These are phyloP conservation scores for Plenodomus tracheiphilus DNA, from an alignment of 2,329 filamentous ascomycete species.

Conservation along the genomic window DNA sequence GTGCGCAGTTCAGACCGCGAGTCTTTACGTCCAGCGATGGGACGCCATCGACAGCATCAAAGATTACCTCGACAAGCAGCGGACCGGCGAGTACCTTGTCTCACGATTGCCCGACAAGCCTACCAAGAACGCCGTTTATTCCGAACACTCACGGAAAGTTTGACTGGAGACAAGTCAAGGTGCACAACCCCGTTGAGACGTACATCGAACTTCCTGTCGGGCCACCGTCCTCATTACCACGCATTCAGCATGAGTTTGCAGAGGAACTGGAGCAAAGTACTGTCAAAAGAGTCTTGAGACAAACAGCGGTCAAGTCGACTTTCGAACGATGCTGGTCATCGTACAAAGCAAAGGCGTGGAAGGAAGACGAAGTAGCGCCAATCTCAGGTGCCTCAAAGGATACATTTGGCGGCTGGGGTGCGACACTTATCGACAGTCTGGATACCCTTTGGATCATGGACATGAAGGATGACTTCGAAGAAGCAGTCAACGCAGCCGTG, in stretches of 20 bases:
- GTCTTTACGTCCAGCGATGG: not conserved
- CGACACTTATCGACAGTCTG: constrained; percentile 49
- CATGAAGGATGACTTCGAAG: constrained; percentile 49
- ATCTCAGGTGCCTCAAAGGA: constrained; percentile 43
- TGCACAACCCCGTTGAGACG: constrained; percentile 13
- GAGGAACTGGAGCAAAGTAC: not conserved
- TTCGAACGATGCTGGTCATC: constrained; percentile 48
- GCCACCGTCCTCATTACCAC: not conserved
- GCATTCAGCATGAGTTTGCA: too few species aligned
- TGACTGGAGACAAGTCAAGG: not conserved
- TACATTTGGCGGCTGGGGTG: constrained; percentile 52
- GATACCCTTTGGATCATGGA: constrained; percentile 54
- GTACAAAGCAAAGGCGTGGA: constrained; percentile 56
- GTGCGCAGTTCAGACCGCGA: not conserved
- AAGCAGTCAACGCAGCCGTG: constrained; percentile 47
- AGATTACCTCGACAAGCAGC: not conserved
- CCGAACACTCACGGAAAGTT: not conserved
- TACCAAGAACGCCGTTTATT: not conserved
- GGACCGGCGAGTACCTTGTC: not conserved
- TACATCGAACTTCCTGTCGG: not conserved
- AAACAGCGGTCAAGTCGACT: constrained; percentile 33
- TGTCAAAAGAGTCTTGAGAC: not conserved
- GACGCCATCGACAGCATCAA: not conserved
- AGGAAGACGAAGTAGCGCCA: constrained; percentile 52
- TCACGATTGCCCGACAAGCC: not conserved